phyloP scores from a whole-genome alignment of 768 basidiomycete genomes.

The Asterophora parasitica region DNA sequence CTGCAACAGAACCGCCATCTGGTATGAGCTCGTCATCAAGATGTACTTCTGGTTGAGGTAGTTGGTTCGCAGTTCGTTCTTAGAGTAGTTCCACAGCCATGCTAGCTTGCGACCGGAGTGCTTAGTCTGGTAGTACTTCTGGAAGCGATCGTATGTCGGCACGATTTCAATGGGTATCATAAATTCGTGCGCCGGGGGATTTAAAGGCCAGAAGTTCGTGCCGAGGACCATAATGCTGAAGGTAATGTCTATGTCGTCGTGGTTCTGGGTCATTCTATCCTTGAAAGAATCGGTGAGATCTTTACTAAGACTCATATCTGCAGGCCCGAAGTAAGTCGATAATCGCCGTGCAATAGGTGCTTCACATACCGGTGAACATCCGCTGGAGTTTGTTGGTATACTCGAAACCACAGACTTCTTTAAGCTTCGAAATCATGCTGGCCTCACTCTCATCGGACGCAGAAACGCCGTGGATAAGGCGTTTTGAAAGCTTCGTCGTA shows the following conservation, averaged over 20 bases:
- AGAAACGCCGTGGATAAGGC: conserved; percentile 87
- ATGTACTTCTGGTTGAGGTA: conserved; percentile 96
- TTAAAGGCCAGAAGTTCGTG: conserved; percentile 96
- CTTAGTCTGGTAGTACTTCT: conserved; percentile 91
- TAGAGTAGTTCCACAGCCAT: conserved; percentile 98
- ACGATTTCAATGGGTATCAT: conserved; percentile 85
- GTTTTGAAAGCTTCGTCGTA: conserved; percentile 91
- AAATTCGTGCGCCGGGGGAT: conserved; percentile 81
- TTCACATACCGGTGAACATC: conserved; percentile 89
- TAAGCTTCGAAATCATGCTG: conserved; percentile 98
- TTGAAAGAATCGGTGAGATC: conserved; percentile 97
- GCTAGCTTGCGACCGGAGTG: conserved; percentile 94
- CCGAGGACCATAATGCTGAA: conserved; percentile 94
- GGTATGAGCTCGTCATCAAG: conserved; percentile 93
- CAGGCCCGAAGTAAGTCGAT: conserved; percentile 1
- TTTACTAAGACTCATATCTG: conserved; percentile 94
- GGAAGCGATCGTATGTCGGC: conserved; percentile 88
- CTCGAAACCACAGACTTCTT: conserved; percentile 98
- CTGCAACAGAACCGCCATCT: conserved; percentile 93
- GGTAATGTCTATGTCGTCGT: conserved; percentile 86
- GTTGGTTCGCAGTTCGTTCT: conserved; percentile 94
- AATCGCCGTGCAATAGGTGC: not conserved
- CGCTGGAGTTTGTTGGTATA: conserved; percentile 97
- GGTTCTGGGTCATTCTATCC: conserved; percentile 87
- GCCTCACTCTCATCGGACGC: conserved; percentile 97